A percentile compares a stretch with the other conserved stretches of the same genome.
phyloP scores from a whole-genome alignment of 306 rosid genomes.

The Myrica gale region DNA sequence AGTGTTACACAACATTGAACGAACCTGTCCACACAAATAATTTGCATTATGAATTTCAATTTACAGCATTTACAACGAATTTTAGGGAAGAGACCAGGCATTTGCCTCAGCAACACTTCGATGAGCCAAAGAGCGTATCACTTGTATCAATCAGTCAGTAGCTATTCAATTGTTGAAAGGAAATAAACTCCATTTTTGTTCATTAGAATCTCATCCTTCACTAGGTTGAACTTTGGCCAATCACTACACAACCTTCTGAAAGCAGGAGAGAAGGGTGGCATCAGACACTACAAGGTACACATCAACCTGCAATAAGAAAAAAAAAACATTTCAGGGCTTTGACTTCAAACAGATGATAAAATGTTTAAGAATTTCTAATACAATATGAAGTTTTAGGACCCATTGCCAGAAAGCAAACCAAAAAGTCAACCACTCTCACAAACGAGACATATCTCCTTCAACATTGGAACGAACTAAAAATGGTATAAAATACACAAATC shows the following conservation, averaged over 20 bases:
- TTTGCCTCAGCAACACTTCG: constrained; percentile 40
- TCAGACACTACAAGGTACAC: constrained; percentile 15
- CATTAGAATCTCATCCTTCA: constrained; percentile 35
- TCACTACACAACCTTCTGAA: constrained; percentile 38
- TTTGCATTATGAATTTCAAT: constrained; percentile 51
- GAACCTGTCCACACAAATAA: constrained; percentile 65
- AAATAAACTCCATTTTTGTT: constrained; percentile 46
- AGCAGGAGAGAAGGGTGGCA: constrained; percentile 29
- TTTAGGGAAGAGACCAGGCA: constrained; percentile 44
- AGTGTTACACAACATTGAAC: constrained; percentile 52
- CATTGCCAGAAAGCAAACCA: not conserved
- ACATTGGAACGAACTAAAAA: not conserved
- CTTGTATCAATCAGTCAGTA: constrained; percentile 64
- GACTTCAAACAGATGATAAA: not conserved
- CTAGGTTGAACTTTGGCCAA: constrained; percentile 32
- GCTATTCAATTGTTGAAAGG: constrained; percentile 46
- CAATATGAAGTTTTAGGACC: not conserved
- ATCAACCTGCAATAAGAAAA: constrained; percentile 52
- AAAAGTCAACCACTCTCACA: not conserved
- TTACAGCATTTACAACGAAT: constrained; percentile 78
- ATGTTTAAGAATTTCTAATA: not conserved
- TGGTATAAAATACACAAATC: not conserved
- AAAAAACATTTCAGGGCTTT: not conserved
- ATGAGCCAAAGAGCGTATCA: constrained; percentile 43
- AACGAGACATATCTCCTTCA: not conserved